Base-by-base conservation (phyloP, 306 rosid genomes). In the Geum urbanum region DNA sequence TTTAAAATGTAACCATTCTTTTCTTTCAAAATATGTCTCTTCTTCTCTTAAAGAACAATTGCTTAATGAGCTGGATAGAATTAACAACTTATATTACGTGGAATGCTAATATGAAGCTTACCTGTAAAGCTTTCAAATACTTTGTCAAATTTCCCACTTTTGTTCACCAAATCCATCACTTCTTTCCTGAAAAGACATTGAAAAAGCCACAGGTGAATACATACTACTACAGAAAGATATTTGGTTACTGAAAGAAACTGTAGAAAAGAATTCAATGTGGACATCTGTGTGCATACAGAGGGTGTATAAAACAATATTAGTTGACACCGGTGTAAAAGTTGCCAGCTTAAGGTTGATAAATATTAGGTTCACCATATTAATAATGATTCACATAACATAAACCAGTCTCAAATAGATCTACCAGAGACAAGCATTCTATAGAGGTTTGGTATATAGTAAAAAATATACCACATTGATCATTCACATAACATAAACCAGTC, bases 111-210 rank as follows among this genome's bases (percentile, higher is more conserved):
- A 3, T 59, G 51, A 54, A 41, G 48, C 13, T 63, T 76, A 88
- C 99, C 96, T 32, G 97, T 86, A 78, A 91, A 94, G 46, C 82
- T 83, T 77, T 86, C 95, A 71, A 91, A 88, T 69, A 79, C 85
- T 58, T 91, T 82, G 47, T 74, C 81, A 65, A 94, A 94, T 72
- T 91, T 94, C 47, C 95, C 95, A 74, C 97, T 94, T 78, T 82
- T 82, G 69, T 73, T 71, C 19, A 94, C 90, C 74, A 87, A 66
- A 78, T 94, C 96, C 99, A 91, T 94, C 64, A 91, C 67, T 89
- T 91, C 96, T 87, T 94, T 94, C 88, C 99, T 91, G 97, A 44
- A 77, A 77, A 74, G 60, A 78, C 59, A 63, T 68, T 57, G 49
- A 59, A 63, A 70, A 9, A 44, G 69, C 54, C 47, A 32, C 49